Evolutionary conservation across 2,329 filamentous ascomycete genomes (phyloP).

Genomic region (Atkinsonella texensis): DNA sequence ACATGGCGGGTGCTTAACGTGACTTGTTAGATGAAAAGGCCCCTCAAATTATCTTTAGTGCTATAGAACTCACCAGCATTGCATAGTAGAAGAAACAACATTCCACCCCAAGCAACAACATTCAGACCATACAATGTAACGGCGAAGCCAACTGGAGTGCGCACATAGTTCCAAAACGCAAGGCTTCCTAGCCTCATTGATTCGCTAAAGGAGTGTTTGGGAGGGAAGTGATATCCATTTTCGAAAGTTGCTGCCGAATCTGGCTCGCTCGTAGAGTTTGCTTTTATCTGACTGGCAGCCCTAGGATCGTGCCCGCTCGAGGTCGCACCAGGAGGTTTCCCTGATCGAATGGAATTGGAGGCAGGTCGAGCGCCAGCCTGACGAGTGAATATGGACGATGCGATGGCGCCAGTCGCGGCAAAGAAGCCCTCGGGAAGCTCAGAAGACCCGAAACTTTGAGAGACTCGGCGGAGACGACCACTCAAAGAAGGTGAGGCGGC

Average conservation of each 20-base stretch:
- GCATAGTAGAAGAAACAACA: constrained; percentile 77
- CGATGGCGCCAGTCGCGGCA: constrained; percentile 33
- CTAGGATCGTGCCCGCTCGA: constrained; percentile 5
- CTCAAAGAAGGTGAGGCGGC: constrained; percentile 21
- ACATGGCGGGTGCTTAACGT: constrained; percentile 51
- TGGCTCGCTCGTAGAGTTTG: constrained; percentile 13
- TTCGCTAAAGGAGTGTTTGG: constrained; percentile 46
- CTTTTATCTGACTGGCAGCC: constrained; percentile 11
- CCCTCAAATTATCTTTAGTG: too few relatives aligned
- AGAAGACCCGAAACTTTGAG: constrained; percentile 31
- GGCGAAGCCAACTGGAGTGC: constrained; percentile 64
- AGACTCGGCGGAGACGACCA: constrained; percentile 20
- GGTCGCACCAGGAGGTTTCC: constrained; percentile 4
- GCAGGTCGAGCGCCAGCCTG: constrained; percentile 11
- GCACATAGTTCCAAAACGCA: constrained; percentile 60
- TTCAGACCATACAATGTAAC: constrained; percentile 72
- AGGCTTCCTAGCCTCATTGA: constrained; percentile 44
- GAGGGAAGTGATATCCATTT: constrained; percentile 57
- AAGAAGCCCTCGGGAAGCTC: constrained; percentile 34
- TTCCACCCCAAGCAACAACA: constrained; percentile 79
- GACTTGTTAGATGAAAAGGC: not conserved
- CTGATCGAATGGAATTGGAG: constrained; percentile 10
- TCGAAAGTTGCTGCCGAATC: constrained; percentile 31
- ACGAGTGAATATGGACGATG: constrained; percentile 25
- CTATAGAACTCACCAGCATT: constrained; percentile 37